Percentiles rank a stretch among this genome's conserved stretches.
phyloP scores from a whole-genome alignment of 2,329 filamentous ascomycete genomes.

The Kalmusia sp. region DNA sequence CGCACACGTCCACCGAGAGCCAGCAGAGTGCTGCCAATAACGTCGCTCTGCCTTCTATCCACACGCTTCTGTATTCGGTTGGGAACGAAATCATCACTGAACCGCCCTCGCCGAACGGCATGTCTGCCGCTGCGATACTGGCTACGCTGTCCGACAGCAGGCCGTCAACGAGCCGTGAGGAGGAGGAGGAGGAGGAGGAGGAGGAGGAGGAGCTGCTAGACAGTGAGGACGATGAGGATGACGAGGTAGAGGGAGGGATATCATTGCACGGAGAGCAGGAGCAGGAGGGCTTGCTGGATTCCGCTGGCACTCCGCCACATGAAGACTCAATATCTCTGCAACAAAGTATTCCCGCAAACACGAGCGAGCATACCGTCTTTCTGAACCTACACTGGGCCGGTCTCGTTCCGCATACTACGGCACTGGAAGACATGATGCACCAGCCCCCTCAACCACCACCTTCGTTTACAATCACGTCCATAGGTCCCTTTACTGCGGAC shows the following conservation, averaged over 20 bases:
- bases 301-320: too few relatives aligned
- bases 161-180: slow-evolving; percentile 33
- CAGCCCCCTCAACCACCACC: slow-evolving; percentile 4
- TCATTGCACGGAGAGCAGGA: slow-evolving; percentile 25
- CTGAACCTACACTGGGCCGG: too few relatives aligned
- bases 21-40: neutral
- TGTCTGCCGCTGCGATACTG: slow-evolving; percentile 36
- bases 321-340: neutral
- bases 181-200: too few relatives aligned
- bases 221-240: slow-evolving; percentile 13
- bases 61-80: slow-evolving; percentile 16
- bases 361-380: neutral
- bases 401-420: too few relatives aligned
- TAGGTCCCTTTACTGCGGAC: slow-evolving; percentile 3
- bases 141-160: slow-evolving; percentile 39
- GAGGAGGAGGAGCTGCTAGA: too few relatives aligned
- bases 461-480: neutral
- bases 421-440: too few relatives aligned
- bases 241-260: slow-evolving; percentile 36
- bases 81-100: neutral
- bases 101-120: slow-evolving; percentile 26
- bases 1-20: neutral
- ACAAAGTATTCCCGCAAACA: neutral
- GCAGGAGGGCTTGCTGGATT: too few relatives aligned
- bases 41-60: slow-evolving; percentile 9